Evolutionary conservation across 805 yeast species (phyloP).

Genomic region (Metschnikowia lochheadii): DNA sequence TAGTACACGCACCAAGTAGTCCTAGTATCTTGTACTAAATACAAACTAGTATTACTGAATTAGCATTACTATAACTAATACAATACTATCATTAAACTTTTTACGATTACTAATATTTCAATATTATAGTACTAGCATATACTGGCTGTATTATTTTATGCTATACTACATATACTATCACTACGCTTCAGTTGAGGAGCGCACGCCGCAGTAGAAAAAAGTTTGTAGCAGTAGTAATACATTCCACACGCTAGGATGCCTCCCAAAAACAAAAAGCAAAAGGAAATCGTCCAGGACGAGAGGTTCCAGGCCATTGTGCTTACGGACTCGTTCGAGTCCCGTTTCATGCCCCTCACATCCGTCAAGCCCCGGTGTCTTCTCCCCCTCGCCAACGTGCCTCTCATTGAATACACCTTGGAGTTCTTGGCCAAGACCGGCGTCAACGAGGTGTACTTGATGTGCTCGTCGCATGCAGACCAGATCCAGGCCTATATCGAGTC

Average conservation of each 20-base stretch:
- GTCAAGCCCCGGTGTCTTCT: conserved; percentile 84
- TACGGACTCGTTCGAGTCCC: conserved; percentile 87
- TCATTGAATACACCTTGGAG: conserved; percentile 91
- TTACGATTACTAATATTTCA: no score
- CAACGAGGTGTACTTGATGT: conserved; percentile 83
- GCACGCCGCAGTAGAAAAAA: conserved; percentile 5
- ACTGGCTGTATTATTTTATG: background rate
- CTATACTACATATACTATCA: no score
- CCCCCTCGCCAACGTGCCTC: conserved; percentile 89
- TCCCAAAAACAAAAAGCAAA: conserved; percentile 48
- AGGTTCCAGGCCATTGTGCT: conserved; percentile 90
- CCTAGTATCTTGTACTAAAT: no score
- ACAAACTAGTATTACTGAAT: no score
- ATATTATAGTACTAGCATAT: no score
- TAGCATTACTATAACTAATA: no score
- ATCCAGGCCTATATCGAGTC: conserved; percentile 74
- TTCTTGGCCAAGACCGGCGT: conserved; percentile 89
- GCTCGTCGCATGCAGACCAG: conserved; percentile 87
- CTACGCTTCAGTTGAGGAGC: background rate
- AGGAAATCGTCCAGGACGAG: conserved; percentile 61
- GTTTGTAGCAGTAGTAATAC: background rate
- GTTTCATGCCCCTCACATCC: conserved; percentile 89
- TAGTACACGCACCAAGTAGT: no score
- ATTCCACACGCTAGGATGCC: conserved; percentile 28
- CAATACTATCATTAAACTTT: no score